A percentile compares a stretch with the other conserved stretches of the same genome.
phyloP scores from a whole-genome alignment of 2,329 filamentous ascomycete genomes.

The Capronia coronata region DNA sequence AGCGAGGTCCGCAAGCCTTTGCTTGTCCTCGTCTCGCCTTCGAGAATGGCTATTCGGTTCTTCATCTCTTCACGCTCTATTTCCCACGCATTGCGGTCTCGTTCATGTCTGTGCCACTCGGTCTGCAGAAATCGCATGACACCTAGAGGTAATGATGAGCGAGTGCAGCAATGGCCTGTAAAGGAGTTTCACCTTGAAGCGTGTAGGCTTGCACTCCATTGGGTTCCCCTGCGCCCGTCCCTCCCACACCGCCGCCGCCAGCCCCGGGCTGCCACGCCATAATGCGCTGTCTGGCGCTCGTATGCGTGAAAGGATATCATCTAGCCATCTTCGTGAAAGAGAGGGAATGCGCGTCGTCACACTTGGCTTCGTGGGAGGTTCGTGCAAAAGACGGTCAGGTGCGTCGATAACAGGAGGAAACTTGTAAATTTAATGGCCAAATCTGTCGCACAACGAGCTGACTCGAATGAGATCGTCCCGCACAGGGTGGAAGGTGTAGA shows the following conservation, averaged over 20 bases:
- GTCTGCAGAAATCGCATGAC: constrained; percentile 99
- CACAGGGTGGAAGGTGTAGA: background rate
- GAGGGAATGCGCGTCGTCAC: constrained; percentile 3
- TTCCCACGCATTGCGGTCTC: constrained; percentile 96
- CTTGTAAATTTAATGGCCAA: background rate
- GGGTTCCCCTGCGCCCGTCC: constrained; percentile 21
- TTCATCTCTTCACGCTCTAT: constrained; percentile 99
- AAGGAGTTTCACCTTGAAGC: constrained; percentile 23
- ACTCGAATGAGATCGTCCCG: background rate
- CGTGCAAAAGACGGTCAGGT: constrained; percentile 1
- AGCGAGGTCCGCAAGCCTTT: constrained; percentile 84
- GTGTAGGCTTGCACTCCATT: constrained; percentile 29
- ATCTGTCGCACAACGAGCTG: background rate
- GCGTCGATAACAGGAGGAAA: background rate
- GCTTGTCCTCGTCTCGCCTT: constrained; percentile 79
- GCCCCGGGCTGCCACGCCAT: constrained; percentile 29
- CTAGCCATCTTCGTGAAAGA: constrained; percentile 22
- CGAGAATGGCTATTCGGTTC: constrained; percentile 86
- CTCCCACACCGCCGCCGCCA: constrained; percentile 22
- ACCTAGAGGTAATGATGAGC: constrained; percentile 48
- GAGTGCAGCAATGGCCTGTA: background rate
- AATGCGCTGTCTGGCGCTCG: constrained; percentile 25
- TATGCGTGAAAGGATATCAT: constrained; percentile 21
- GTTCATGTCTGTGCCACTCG: constrained; percentile 97
- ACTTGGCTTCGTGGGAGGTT: constrained; percentile 10